phyloP scores from a whole-genome alignment of 345 rosid species.

The Odontarrhena argentea region DNA sequence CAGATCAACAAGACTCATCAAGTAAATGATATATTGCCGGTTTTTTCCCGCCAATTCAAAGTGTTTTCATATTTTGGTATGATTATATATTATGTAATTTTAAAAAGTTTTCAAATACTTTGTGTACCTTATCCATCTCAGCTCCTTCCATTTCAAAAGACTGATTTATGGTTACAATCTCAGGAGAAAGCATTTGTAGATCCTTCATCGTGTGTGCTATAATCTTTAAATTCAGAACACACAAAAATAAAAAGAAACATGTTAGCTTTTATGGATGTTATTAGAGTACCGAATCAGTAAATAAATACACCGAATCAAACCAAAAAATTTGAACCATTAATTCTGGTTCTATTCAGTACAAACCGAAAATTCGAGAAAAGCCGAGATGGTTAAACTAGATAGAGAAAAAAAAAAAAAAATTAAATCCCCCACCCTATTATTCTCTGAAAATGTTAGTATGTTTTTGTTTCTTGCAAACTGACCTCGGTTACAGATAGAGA shows the following conservation, averaged over 20 bases:
- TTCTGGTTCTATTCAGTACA: too few relatives aligned
- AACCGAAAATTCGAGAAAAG: too few relatives aligned
- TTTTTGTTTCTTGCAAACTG: too few relatives aligned
- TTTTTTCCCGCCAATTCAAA: slow-evolving; percentile 38
- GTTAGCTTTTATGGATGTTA: not conserved
- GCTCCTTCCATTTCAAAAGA: slow-evolving; percentile 53
- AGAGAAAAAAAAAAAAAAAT: too few relatives aligned
- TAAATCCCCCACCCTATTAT: too few relatives aligned
- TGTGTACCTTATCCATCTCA: slow-evolving; percentile 48
- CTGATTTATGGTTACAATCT: slow-evolving; percentile 49
- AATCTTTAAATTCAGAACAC: slow-evolving; percentile 48
- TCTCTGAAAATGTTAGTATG: too few relatives aligned
- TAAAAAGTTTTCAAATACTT: not conserved
- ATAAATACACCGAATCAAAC: not conserved
- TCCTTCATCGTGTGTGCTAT: slow-evolving; percentile 64
- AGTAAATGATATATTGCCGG: slow-evolving; percentile 12
- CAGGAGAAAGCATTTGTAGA: slow-evolving; percentile 64
- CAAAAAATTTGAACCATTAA: too few relatives aligned
- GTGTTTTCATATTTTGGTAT: not conserved
- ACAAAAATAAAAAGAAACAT: not conserved
- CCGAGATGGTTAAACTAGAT: too few relatives aligned
- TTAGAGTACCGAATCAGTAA: too few relatives aligned
- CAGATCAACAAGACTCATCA: slow-evolving; percentile 40
- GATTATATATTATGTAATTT: not conserved
- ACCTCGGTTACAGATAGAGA: slow-evolving; percentile 59